These are phyloP conservation scores for Colletotrichum lini DNA, from an alignment of 2,329 filamentous ascomycete genomes.

Conservation along the genomic window DNA sequence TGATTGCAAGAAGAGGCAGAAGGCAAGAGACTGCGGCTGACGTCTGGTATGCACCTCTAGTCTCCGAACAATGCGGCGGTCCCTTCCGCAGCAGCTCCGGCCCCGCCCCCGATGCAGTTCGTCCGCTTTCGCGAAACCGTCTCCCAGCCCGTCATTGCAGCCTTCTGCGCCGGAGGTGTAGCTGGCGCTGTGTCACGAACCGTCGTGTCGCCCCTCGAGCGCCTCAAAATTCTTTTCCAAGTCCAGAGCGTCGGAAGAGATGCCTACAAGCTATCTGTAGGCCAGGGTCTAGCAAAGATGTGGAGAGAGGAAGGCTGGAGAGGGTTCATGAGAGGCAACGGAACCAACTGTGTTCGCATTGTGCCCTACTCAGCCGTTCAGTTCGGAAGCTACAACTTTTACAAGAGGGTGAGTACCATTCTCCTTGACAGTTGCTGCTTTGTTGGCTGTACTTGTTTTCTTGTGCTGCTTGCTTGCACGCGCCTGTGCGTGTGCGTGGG, in stretches of 20 bases:
- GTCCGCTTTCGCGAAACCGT: slow-evolving; percentile 65
- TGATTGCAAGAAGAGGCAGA: not conserved
- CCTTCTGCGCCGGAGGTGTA: slow-evolving; percentile 93
- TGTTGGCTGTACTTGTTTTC: not conserved
- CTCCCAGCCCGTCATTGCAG: slow-evolving; percentile 88
- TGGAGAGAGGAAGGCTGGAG: slow-evolving; percentile 97
- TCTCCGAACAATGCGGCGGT: slow-evolving; percentile 29
- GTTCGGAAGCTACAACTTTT: slow-evolving; percentile 98
- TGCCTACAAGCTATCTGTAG: slow-evolving; percentile 94
- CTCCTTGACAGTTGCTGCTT: not conserved
- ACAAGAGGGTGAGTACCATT: slow-evolving; percentile 79
- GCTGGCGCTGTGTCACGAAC: slow-evolving; percentile 98
- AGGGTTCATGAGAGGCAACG: slow-evolving; percentile 98
- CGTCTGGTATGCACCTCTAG: not conserved
- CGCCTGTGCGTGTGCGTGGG: not conserved
- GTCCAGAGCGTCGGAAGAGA: slow-evolving; percentile 91
- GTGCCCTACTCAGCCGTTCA: slow-evolving; percentile 98
- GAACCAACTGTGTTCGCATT: slow-evolving; percentile 98
- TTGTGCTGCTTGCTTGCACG: not conserved
- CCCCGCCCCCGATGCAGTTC: slow-evolving; percentile 9
- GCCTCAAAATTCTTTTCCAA: slow-evolving; percentile 98
- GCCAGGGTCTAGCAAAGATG: slow-evolving; percentile 93
- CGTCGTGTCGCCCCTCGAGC: slow-evolving; percentile 94
- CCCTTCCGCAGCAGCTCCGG: slow-evolving; percentile 20
- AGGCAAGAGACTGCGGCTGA: not conserved